phyloP scores from a whole-genome alignment of 1,139 yeast species.

The Pichia norvegensis region DNA sequence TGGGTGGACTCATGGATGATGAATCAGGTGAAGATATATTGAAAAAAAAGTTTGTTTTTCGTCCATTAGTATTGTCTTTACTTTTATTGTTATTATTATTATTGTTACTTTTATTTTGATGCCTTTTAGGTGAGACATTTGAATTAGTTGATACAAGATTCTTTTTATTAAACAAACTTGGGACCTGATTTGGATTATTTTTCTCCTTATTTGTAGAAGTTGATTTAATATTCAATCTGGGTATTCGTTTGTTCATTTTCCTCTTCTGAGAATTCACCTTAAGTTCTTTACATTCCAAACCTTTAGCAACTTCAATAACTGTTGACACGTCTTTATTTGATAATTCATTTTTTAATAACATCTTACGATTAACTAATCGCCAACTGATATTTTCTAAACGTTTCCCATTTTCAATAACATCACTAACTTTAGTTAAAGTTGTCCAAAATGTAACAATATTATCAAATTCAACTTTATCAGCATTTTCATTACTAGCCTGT shows the following conservation, averaged over 20 bases:
- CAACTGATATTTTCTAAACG: constrained; percentile 52
- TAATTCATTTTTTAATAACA: constrained; percentile 23
- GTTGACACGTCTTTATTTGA: constrained; percentile 22
- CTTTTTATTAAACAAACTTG: constrained; percentile 1
- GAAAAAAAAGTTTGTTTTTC: not conserved
- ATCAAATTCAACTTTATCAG: constrained; percentile 32
- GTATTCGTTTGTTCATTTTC: constrained; percentile 3
- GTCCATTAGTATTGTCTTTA: not conserved
- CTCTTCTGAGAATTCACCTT: constrained; percentile 3
- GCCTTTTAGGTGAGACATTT: not conserved
- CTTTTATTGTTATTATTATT: no score
- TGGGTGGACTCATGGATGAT: not conserved
- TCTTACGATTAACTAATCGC: constrained; percentile 48
- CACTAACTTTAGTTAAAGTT: constrained; percentile 47
- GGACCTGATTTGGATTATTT: not conserved
- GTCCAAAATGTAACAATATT: constrained; percentile 43
- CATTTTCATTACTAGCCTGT: constrained; percentile 5
- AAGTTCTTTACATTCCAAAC: constrained; percentile 12
- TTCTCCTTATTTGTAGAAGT: not conserved
- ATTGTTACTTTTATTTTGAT: not conserved
- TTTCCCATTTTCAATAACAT: constrained; percentile 44
- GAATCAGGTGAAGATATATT: not conserved
- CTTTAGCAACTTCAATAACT: constrained; percentile 22
- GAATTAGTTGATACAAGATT: not conserved
- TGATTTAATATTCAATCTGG: not conserved